Base-by-base conservation (phyloP, 192 early-diverging fungal genomes). In the Coemansia sp. region DNA sequence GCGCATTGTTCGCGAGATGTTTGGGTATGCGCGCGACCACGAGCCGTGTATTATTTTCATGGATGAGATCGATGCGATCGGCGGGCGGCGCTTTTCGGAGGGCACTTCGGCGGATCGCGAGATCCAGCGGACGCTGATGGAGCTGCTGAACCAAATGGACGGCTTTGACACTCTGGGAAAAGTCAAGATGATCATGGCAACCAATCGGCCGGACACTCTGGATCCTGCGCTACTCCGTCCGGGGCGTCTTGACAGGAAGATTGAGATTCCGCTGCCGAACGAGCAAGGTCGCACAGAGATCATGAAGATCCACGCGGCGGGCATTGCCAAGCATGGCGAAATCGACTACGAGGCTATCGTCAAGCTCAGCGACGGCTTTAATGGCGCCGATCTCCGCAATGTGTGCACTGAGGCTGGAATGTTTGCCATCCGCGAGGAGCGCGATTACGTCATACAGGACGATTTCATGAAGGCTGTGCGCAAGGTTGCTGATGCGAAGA, bases 381-480 rank as follows among this genome's bases (percentile, higher is more conserved):
- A 99, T 72, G 95, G 97, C 39, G 98, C 98, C 20, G 98, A 99
- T 89, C 85, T 99, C 73, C 87, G 98, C 69, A 99, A 99, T 70
- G 93, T 99, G 41, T 99, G 98, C 78, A 99, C 98, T 21, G 98
- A 99, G 85, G 97, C 97, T 12, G 98, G 95, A 59, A 98, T 99
- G 98, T 98, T 98, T 91, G 98, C 98, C 30, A 98, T 99, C 69
- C 94, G 97, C 36, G 97, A 98, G 63, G 97, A 98, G 65, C 90
- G 98, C 49, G 98, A 99, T 76, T 98, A 96, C 82, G 88, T 92
- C 30, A 74, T 96, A n/a, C 97, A 99, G 77, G 97, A 97, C 69
- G 98, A 99, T 72, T 99, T 98, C 81, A 98, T 98, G 98, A 99
- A 99, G 86, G 98, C 98, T 21, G 98, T 97, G 39, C 90, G 98